A percentile compares a stretch with the other conserved stretches of the same genome.
These are phyloP conservation scores for Strobilomyces confusus DNA, from an alignment of 768 basidiomycete species.

Conservation along the genomic window DNA sequence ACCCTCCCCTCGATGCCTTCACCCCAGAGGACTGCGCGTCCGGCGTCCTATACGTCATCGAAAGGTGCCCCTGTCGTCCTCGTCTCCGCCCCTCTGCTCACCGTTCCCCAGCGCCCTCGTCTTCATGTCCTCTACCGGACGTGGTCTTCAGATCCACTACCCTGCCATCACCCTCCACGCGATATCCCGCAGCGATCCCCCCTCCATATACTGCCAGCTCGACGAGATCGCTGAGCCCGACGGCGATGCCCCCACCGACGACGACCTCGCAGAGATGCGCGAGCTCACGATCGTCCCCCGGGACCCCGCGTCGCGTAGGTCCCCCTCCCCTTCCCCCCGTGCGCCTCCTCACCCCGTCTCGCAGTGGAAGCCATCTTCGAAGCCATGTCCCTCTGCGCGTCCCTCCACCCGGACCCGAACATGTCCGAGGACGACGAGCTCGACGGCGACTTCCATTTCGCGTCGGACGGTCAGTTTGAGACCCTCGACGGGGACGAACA, in stretches of 20 bases:
- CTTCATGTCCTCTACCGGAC: constrained; percentile 67
- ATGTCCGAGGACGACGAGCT: too few relatives aligned
- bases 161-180: constrained; percentile 93
- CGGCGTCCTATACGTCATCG: too few relatives aligned
- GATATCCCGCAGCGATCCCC: constrained; percentile 70
- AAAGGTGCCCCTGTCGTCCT: too few relatives aligned
- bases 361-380: constrained; percentile 84
- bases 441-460: constrained; percentile 40
- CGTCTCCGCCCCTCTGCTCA: too few relatives aligned
- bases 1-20: too few relatives aligned
- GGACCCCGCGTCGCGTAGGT: constrained; percentile 56
- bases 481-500: constrained; percentile 54
- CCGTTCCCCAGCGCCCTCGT: constrained; percentile 55
- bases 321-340: not conserved
- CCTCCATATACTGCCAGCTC: constrained; percentile 91
- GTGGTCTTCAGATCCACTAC: constrained; percentile 83
- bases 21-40: too few relatives aligned
- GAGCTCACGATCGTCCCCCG: constrained; percentile 78
- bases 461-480: constrained; percentile 45
- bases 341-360: not conserved
- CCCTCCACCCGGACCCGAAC: constrained; percentile 87
- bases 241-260: constrained; percentile 35
- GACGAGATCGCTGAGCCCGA: too few relatives aligned
- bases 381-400: constrained; percentile 78
- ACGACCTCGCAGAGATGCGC: constrained; percentile 54